Base-by-base conservation (phyloP, 2,329 filamentous ascomycete species). In the Ilyonectria mors-panacis region DNA sequence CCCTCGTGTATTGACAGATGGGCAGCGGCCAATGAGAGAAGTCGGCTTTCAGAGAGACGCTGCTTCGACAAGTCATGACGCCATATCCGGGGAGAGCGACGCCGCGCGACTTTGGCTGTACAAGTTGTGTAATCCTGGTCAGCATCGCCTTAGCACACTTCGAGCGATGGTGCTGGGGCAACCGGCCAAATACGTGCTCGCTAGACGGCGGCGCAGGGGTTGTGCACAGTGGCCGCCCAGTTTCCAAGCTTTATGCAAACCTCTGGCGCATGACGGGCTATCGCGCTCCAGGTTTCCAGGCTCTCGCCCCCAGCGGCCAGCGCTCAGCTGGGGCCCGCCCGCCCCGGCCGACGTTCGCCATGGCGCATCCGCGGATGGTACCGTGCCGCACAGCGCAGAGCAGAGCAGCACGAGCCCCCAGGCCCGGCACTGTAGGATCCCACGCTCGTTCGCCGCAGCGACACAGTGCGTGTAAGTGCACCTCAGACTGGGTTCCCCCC, bases 101-200 rank as follows among this genome's bases (percentile, higher is more conserved):
- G 42, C 50, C 26, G 63, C 15, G 63, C 12, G 53, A 66, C 63
- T 57, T 66, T 19, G 17, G 17, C 19, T 19, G 44, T 61, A 66
- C 63, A 56, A 51, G 58, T 21, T n/a, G 51, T 57, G 23, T 23
- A 58, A 45, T 44, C 37, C 21, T 23, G 57, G 63, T 56, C 45
- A 66, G 37, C 26, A 51, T 53, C 35, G 35, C 61, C 55, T 57
- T 57, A 64, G 61, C 39, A 51, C 54, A 15, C 19, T 58, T 61
- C 37, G 51, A 55, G 63, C 58, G 9, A 39, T 61, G 63, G 53
- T 66, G 63, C 63, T 66, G 63, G 57, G 63, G 63, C 63, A 66
- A 66, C 63, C 56, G 57, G 63, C 63, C 63, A 56, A 65, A 65
- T 56, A 51, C 59, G 63, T 58, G 17, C 35, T 30, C 35, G 51